Base-by-base conservation (phyloP, 345 rosid genomes). In the Populus tremula region DNA sequence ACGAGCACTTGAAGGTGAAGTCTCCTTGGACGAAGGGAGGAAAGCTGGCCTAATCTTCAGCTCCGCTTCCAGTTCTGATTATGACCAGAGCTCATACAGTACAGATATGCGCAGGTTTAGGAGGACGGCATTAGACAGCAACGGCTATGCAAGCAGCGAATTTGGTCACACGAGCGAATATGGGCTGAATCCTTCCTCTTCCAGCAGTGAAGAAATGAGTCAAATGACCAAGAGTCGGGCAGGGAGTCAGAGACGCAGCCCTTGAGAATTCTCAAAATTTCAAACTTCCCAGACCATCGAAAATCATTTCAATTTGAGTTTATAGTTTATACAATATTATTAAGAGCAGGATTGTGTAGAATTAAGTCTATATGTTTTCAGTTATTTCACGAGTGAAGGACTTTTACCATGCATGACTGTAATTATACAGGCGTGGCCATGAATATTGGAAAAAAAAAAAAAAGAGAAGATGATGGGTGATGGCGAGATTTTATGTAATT, bases 1-100 rank as follows among this genome's bases (percentile, higher is more conserved):
- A 59, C 63, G 63, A n/a, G 63, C 63, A 59, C 63, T 59, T 59
- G 63, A 59, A 59, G 63, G 63, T 59, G 63, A 59, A 59, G 63
- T 23, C 29, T 59, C 63, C 13, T n/a, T 59, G 63, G 63, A n/a
- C 29, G 63, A 59, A 59, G 63, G 29, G 63, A 59, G 23, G 25
- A 59, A 59, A 23, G 27, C 63, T n/a, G 63, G 63, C 29, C 63
- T 25, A 59, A 59, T 59, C 63, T 59, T 3, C 63, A 59, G 14
- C 29, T 10, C 63, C 29, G 29, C 27, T n/a, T 59, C 63, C 63
- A 59, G 63, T 23, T 59, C 63, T n/a, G 63, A 59, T 59, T 10
- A 21, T 59, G 63, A 59, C 25, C 63, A 59, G 0, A n/a, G 63
- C 63, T 10, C 63, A 3, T 59, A 59, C 27, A 59, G 63, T 59